Evolutionary conservation across 768 basidiomycete genomes (phyloP), one percentile per base, ranked within the genome.

Genomic region (Pulveroboletus ravenelii): DNA sequence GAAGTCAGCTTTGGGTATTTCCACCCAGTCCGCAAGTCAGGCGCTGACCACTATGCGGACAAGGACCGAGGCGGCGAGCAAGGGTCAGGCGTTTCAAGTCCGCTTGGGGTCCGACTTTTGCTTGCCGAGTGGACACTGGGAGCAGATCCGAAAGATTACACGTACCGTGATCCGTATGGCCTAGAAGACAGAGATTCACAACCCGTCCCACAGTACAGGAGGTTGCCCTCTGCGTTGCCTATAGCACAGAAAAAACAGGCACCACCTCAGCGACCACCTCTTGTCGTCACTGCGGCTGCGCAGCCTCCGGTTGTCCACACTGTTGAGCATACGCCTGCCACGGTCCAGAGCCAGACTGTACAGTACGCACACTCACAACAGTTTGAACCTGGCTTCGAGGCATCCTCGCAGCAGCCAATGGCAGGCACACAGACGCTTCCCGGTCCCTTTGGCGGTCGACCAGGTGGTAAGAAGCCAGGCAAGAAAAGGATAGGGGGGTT

Each of bases 401-500:
- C 48, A 9, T 62, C 54, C 25, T 70, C 70, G 15, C 81, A 84
- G 53, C 74, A 76, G 15, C 54, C 69, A 14, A 70, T 79, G 68
- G 67, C 73, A 32, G 89, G 78, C 55, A 91, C 89, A 2, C 89
- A 92, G 62, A 67, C 84, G 7, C 64, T 88, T 10, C 79, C 88
- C 5, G 89, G 89, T 3, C 78, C 75, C 0, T 81, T 81, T 67
- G 89, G 88, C 31, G 86, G 85, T 20, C 76, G 85, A 36, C 76
- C 75, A 23, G 51, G 52, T 14, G 45, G 55, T 6, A 87, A 78
- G 69, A 85, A 81, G 62, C 50, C 66, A 25, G 63, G 55, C 18
- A 88, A 84, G 72, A 90, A 85, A 68, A 74, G 88, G 20, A 39
- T 89, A 37, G 87, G 85, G 10, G 89, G 89, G 8, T 91, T 92